Conservation (phyloP, 257 asterid genomes). For the Marsdenia floribunda region DNA sequence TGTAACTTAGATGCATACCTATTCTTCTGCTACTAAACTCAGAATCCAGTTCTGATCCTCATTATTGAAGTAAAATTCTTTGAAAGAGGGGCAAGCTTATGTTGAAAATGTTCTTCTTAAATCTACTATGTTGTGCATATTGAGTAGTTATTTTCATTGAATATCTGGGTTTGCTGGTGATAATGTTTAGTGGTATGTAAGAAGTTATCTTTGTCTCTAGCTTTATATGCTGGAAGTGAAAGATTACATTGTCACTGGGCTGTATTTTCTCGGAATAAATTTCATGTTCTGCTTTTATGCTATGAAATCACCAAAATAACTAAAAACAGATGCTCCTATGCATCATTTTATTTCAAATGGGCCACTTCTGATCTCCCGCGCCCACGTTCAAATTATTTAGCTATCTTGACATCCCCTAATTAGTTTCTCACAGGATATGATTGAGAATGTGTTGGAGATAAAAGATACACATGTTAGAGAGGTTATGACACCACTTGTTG, state of each 20-base stretch:
- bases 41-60: neutral
- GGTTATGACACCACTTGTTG: slow-evolving; percentile 99
- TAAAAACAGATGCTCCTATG: neutral
- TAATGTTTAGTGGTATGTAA: neutral
- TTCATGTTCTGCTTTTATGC: neutral
- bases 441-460: slow-evolving; percentile 93
- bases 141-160: neutral
- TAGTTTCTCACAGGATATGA: slow-evolving; percentile 75
- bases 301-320: neutral
- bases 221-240: neutral
- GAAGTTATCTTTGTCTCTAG: neutral
- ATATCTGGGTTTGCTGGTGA: neutral
- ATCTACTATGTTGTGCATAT: neutral
- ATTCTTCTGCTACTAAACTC: neutral
- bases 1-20: neutral
- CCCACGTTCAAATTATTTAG: neutral
- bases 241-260: neutral
- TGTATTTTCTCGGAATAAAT: neutral
- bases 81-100: neutral
- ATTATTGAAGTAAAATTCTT: neutral
- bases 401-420: slow-evolving; percentile 16
- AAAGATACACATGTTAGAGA: slow-evolving; percentile 98
- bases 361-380: neutral
- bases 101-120: neutral
- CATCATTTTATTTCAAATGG: neutral